Evolutionary conservation across 805 yeast genomes (phyloP).

Genomic region (Barnettozyma sucrosica): DNA sequence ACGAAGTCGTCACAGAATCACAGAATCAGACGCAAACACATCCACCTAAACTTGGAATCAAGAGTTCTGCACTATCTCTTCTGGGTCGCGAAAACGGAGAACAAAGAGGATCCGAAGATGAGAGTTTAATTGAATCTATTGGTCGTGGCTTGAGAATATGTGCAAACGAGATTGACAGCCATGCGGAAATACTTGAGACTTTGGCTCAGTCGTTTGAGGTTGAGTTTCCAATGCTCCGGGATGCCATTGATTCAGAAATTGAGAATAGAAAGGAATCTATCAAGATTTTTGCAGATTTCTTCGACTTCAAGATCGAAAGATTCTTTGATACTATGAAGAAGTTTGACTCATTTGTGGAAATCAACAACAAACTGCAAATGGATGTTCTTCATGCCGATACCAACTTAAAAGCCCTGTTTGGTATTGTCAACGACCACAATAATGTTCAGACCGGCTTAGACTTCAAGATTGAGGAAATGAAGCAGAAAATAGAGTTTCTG

Average conservation of each 20-base stretch:
- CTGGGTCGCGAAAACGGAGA: neutral
- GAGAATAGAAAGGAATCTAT: conserved; percentile 8
- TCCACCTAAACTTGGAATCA: neutral
- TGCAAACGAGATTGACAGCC: neutral
- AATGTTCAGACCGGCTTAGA: neutral
- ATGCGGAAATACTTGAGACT: neutral
- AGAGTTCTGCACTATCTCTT: neutral
- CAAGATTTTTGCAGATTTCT: conserved; percentile 5
- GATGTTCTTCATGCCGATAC: neutral
- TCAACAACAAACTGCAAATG: neutral
- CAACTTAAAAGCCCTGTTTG: neutral
- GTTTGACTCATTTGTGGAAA: neutral
- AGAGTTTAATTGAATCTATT: neutral
- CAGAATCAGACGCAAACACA: neutral
- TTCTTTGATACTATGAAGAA: neutral
- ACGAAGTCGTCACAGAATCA: neutral
- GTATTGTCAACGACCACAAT: conserved; percentile 1
- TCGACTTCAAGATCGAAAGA: conserved; percentile 6
- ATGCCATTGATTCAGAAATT: neutral
- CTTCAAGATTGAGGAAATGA: neutral
- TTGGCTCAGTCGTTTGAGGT: neutral
- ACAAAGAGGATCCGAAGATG: neutral
- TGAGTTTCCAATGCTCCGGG: neutral
- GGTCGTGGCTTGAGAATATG: neutral
- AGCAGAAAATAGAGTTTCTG: neutral